These are phyloP conservation scores for Stylonectria norvegica DNA, from an alignment of 2,329 filamentous ascomycete species.

Conservation along the genomic window DNA sequence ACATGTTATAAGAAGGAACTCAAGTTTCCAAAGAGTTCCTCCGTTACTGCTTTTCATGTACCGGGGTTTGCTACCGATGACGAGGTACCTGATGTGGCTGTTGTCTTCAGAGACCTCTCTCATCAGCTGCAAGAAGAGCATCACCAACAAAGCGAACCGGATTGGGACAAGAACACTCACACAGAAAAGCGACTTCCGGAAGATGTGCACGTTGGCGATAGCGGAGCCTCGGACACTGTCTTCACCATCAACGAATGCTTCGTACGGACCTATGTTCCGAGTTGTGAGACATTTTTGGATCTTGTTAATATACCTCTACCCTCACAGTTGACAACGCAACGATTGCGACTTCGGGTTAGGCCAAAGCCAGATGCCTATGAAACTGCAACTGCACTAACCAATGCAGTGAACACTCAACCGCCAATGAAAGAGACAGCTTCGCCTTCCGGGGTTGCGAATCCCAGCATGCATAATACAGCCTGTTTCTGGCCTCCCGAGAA, in stretches of 20 bases:
- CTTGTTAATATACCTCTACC: constrained; percentile 50
- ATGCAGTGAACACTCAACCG: too few relatives aligned
- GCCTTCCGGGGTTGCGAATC: too few relatives aligned
- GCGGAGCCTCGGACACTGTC: constrained; percentile 37
- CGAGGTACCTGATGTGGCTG: too few relatives aligned
- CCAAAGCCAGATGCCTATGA: constrained; percentile 15
- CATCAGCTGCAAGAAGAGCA: constrained; percentile 10
- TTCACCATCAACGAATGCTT: constrained; percentile 54
- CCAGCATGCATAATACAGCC: too few relatives aligned
- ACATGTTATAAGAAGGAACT: constrained; percentile 63
- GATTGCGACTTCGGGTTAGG: constrained; percentile 42
- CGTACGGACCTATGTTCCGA: constrained; percentile 52
- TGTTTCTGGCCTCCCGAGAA: too few relatives aligned
- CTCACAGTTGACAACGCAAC: constrained; percentile 25
- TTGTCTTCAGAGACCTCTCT: neutral
- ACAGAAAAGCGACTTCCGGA: constrained; percentile 12
- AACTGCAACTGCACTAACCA: too few relatives aligned
- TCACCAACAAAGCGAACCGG: too few relatives aligned
- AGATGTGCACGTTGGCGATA: constrained; percentile 46
- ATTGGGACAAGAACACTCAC: too few relatives aligned
- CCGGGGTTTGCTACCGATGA: too few relatives aligned
- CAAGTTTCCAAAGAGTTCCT: too few relatives aligned
- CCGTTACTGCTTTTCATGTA: too few relatives aligned
- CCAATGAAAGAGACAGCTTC: too few relatives aligned
- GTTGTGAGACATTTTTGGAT: constrained; percentile 56